Base-by-base conservation (phyloP, 306 rosid species). In the Fagus sylvatica region DNA sequence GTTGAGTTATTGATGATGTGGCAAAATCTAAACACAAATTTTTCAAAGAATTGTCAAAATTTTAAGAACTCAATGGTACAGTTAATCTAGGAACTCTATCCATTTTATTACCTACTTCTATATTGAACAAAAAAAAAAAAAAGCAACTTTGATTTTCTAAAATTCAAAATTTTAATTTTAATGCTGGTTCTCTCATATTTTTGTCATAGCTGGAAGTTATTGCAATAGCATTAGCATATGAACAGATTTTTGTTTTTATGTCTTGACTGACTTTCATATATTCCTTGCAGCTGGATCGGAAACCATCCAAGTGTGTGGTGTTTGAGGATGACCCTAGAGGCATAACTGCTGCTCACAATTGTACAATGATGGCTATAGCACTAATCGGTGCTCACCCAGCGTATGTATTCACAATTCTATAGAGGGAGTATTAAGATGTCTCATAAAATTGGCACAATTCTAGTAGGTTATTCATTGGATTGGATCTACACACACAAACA, bases 241-340 rank as follows among this genome's bases (percentile, higher is more conserved):
- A 11, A 36, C 46, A 16, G 69, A 30, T 36, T 51, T 11, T 42
- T 66, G 49, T 67, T 73, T 70, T 80, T 22, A 22, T 22, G 28
- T 22, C 28, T 22, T 72, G 7, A 88, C 73, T 15, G 37, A 59
- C 61, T 69, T 83, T 66, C 67, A 22, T 68, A 60, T 76, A 76
- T 83, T 13, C 51, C 7, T 72, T 84, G 85, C 88, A 96, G 98
- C 83, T 96, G 80, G 98, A 96, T 73, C 90, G 97, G 71, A 96
- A 93, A 88, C 99, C 99, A 68, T 90, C 97, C 22, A 96, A 93
- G 83, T 96, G 98, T 66, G 97, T 96, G 55, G 99, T 91, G 83
- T 96, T 96, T 16, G 99, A 93, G 88, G 99, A 93, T 70, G 98
- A 96, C 74, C 98, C 99, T n/a, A 81, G 98, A 79, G 91, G 98